phyloP scores from a whole-genome alignment of 2,329 filamentous ascomycete genomes.

The Macrophomina tecta region DNA sequence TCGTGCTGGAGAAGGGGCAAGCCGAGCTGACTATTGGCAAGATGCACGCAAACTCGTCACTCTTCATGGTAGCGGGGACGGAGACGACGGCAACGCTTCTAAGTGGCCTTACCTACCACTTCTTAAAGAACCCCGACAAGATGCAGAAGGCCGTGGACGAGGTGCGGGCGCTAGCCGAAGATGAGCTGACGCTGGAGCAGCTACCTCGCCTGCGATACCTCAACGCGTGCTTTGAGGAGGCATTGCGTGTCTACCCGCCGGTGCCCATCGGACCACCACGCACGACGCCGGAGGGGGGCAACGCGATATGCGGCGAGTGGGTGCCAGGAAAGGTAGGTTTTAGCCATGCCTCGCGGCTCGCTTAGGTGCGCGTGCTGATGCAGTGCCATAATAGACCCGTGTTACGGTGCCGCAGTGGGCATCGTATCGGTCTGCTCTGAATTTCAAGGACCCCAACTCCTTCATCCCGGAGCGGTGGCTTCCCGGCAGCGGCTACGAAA shows the following conservation, averaged over 20 bases:
- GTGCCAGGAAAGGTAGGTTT: slow-evolving; percentile 40
- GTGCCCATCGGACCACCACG: slow-evolving; percentile 43
- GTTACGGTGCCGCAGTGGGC: slow-evolving; percentile 23
- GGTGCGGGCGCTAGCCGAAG: slow-evolving; percentile 34
- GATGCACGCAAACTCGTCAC: slow-evolving; percentile 46
- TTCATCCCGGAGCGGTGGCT: slow-evolving; percentile 53
- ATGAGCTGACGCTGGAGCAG: slow-evolving; percentile 44
- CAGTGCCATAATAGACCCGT: slow-evolving; percentile 29
- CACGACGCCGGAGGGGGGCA: slow-evolving; percentile 42
- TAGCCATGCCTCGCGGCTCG: not conserved
- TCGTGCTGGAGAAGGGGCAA: slow-evolving; percentile 38
- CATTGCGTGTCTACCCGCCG: slow-evolving; percentile 50
- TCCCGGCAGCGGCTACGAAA: slow-evolving; percentile 33
- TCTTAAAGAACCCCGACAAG: slow-evolving; percentile 37
- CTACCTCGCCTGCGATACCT: slow-evolving; percentile 45
- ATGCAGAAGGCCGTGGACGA: slow-evolving; percentile 40
- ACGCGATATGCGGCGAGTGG: slow-evolving; percentile 44
- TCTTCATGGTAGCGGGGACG: slow-evolving; percentile 53
- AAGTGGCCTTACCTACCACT: slow-evolving; percentile 45
- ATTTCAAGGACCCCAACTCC: slow-evolving; percentile 44
- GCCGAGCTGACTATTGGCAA: slow-evolving; percentile 38
- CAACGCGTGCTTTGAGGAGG: slow-evolving; percentile 49
- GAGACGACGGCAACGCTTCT: slow-evolving; percentile 54
- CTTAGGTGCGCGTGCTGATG: too few relatives aligned
- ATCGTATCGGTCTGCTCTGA: slow-evolving; percentile 29